These are phyloP conservation scores for Sanghuangporus weigelae DNA, from an alignment of 1,284 basidiomycete species.

Conservation along the genomic window DNA sequence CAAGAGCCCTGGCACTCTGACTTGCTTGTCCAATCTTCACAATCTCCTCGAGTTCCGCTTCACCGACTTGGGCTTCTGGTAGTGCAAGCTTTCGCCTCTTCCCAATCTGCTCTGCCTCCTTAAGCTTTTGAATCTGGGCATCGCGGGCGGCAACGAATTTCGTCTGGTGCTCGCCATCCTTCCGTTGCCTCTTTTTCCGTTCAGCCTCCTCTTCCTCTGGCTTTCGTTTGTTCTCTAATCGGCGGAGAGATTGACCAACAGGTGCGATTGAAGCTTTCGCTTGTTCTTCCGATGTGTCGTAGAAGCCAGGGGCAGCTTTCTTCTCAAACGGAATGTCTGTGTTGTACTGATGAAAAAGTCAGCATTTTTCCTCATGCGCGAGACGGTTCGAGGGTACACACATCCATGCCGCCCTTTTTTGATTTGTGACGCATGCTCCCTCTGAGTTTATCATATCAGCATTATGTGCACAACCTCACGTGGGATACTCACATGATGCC, in stretches of 20 bases:
- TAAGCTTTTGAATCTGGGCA: slow-evolving; percentile 94
- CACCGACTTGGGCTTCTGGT: slow-evolving; percentile 92
- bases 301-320: slow-evolving; percentile 92
- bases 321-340: slow-evolving; percentile 99
- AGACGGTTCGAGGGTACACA: slow-evolving; percentile 34
- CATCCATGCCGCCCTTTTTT: slow-evolving; percentile 97
- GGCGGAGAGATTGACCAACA: slow-evolving; percentile 85
- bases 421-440: slow-evolving; percentile 75
- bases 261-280: slow-evolving; percentile 85
- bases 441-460: slow-evolving; percentile 26
- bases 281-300: slow-evolving; percentile 94
- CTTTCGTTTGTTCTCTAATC: slow-evolving; percentile 89
- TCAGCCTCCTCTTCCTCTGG: slow-evolving; percentile 87
- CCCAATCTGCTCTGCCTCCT: slow-evolving; percentile 94
- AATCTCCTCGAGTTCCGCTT: slow-evolving; percentile 94
- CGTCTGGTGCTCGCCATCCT: slow-evolving; percentile 65
- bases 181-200: slow-evolving; percentile 79
- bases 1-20: slow-evolving; percentile 82
- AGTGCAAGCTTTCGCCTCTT: slow-evolving; percentile 83
- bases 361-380: slow-evolving; percentile 9
- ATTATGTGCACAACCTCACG: background rate
- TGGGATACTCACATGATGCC: slow-evolving; percentile 79
- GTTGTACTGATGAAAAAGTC: slow-evolving; percentile 68
- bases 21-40: slow-evolving; percentile 97
- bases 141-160: slow-evolving; percentile 93